Conservation (phyloP, 768 basidiomycete genomes). For the Strobilomyces dryophilus region DNA sequence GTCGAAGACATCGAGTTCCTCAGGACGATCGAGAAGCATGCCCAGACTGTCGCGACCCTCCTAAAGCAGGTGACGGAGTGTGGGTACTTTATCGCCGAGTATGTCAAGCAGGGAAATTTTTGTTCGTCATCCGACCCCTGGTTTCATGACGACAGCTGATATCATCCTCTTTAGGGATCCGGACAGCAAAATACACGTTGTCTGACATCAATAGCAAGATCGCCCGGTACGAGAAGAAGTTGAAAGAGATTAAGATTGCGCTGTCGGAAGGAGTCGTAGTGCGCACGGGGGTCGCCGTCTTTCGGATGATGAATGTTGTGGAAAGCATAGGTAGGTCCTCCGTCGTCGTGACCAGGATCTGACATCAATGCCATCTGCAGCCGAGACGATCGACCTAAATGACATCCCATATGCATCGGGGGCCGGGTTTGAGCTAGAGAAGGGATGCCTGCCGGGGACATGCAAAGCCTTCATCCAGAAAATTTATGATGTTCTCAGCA, state of each 20-base stretch:
- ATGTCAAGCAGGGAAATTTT: not conserved
- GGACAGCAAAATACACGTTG: not conserved
- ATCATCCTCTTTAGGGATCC: not conserved
- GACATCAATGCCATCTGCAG: not conserved
- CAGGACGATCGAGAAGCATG: not conserved
- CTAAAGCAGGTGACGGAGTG: conserved; percentile 1
- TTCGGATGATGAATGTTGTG: not conserved
- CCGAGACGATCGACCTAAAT: not conserved
- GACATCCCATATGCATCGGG: not conserved
- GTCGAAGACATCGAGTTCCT: not conserved
- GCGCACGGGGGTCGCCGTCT: not conserved
- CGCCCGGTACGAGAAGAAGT: not conserved
- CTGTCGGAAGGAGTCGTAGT: not conserved
- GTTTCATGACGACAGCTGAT: not conserved
- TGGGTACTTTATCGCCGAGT: conserved; percentile 2
- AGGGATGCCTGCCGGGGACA: conserved; percentile 2
- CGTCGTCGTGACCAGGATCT: not conserved
- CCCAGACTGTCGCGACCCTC: not conserved
- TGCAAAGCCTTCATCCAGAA: not conserved
- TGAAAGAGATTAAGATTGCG: not conserved
- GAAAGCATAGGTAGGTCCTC: not conserved
- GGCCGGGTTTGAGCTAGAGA: conserved; percentile 6
- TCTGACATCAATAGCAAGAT: not conserved
- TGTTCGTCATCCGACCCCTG: not conserved
- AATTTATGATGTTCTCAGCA: not conserved